Conservation (phyloP, 495 filamentous ascomycete species). For the Daldinia concentrica region DNA sequence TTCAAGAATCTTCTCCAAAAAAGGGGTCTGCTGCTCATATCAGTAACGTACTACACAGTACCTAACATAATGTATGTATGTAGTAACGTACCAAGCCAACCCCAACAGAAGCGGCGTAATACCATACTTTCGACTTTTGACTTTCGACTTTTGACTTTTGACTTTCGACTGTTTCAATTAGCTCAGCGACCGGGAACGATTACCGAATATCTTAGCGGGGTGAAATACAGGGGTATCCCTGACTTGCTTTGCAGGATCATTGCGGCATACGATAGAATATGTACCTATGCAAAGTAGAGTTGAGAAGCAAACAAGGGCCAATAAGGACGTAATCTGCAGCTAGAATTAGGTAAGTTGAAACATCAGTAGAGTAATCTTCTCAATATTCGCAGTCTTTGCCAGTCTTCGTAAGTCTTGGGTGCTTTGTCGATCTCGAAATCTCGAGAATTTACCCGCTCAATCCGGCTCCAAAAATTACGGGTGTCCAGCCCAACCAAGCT, state of each 20-base stretch:
- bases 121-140: conserved; percentile 2
- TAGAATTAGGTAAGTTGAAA: conserved; percentile 5
- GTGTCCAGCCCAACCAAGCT: not conserved
- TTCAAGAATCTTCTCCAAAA: conserved; percentile 32
- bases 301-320: not conserved
- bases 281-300: not conserved
- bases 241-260: conserved; percentile 12
- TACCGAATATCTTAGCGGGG: conserved; percentile 34
- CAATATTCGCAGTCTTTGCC: not conserved
- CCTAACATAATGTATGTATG: too few species aligned
- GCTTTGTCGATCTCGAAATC: conserved; percentile 35
- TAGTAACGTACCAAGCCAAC: too few species aligned
- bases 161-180: conserved; percentile 20
- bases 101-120: too few species aligned
- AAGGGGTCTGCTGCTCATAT: conserved; percentile 15
- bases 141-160: not conserved
- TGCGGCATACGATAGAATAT: not conserved
- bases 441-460: conserved; percentile 42
- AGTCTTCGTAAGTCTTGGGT: not conserved
- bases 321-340: not conserved
- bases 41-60: too few species aligned
- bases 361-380: not conserved
- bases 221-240: conserved; percentile 20
- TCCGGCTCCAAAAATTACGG: conserved; percentile 14
- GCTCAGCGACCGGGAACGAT: conserved; percentile 33